Evolutionary conservation across 495 filamentous ascomycete species (phyloP).

Genomic region (Lasiosphaeria miniovina): DNA sequence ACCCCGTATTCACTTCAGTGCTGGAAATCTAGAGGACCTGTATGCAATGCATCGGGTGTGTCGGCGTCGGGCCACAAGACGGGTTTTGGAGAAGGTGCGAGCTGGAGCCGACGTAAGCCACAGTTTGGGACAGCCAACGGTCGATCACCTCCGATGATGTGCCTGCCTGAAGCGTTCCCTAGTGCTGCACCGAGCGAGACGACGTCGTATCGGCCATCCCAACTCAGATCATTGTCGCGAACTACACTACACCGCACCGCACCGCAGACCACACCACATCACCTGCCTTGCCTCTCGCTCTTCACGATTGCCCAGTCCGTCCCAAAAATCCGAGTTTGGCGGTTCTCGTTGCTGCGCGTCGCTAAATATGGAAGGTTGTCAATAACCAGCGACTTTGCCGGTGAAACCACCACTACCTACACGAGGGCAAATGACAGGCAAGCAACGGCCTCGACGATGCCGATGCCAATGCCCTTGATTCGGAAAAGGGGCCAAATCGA

Average conservation of each 20-base stretch:
- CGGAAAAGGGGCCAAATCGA: not conserved
- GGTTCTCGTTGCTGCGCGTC: constrained; percentile 12
- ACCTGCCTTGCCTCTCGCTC: not conserved
- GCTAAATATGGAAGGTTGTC: constrained; percentile 11
- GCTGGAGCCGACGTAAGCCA: not conserved
- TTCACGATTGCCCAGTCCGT: not conserved
- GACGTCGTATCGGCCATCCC: too few species aligned
- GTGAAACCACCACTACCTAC: not conserved
- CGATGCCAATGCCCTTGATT: not conserved
- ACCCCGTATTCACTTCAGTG: too few species aligned
- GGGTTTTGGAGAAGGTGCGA: constrained; percentile 2
- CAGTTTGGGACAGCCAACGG: too few species aligned
- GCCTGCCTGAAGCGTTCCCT: too few species aligned
- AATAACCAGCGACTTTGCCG: not conserved
- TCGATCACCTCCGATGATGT: too few species aligned
- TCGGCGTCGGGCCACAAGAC: not conserved
- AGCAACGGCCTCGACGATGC: not conserved
- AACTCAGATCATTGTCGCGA: too few species aligned
- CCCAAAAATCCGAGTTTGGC: constrained; percentile 2
- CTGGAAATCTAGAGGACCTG: too few species aligned
- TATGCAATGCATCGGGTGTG: too few species aligned
- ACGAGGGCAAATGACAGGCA: not conserved
- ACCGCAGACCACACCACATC: not conserved
- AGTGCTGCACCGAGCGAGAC: too few species aligned
- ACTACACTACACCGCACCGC: too few species aligned